Conservation (phyloP, 345 rosid species). For the Populus ilicifolia region DNA sequence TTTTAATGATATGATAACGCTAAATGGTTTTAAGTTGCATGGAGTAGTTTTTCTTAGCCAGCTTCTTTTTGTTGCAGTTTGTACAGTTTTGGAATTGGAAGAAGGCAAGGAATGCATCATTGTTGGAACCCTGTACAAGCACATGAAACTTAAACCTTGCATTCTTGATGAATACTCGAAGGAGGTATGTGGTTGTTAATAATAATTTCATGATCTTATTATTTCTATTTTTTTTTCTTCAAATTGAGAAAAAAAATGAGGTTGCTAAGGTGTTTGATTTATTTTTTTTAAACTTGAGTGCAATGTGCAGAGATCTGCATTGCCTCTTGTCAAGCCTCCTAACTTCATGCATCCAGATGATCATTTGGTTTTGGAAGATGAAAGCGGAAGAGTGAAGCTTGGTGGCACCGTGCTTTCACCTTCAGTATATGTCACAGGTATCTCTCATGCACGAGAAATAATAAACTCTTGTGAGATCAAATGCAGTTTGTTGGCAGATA, state of each 20-base stretch:
- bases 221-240: conserved; percentile 12
- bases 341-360: conserved; percentile 86
- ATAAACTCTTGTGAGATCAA: not conserved
- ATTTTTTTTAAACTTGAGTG: conserved; percentile 4
- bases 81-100: conserved; percentile 75
- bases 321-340: conserved; percentile 72
- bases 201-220: not conserved
- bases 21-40: conserved; percentile 7
- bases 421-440: conserved; percentile 77
- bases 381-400: conserved; percentile 90
- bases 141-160: conserved; percentile 93
- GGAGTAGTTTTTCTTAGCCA: not conserved
- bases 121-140: conserved; percentile 89
- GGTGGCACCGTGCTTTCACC: conserved; percentile 58
- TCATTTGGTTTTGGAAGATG: conserved; percentile 81
- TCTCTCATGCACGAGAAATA: not conserved
- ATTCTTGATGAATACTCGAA: conserved; percentile 93
- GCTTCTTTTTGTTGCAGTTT: conserved; percentile 43
- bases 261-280: not conserved
- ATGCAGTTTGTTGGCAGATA: not conserved
- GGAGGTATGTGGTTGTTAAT: conserved; percentile 41
- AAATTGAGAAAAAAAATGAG: not conserved
- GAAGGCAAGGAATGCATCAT: conserved; percentile 79
- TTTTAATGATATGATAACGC: not conserved
- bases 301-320: conserved; percentile 62